Conservation (phyloP, 768 basidiomycete genomes). For the Kwoniella sp. region DNA sequence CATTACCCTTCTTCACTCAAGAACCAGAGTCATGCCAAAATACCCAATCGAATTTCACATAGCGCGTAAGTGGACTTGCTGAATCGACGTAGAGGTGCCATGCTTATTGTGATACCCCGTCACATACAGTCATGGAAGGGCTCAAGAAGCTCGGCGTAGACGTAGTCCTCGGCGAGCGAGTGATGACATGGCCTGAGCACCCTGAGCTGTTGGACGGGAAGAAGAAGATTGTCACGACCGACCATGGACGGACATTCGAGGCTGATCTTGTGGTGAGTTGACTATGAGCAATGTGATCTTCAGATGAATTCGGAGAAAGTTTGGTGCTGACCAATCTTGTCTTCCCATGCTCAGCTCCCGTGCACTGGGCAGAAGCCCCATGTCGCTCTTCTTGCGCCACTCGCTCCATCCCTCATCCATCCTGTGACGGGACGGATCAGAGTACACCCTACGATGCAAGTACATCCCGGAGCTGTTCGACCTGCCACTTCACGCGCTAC, state of each 20-base stretch:
- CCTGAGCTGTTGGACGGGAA: constrained; percentile 41
- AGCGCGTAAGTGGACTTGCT: constrained; percentile 32
- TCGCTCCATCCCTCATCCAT: constrained; percentile 45
- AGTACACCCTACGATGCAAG: constrained; percentile 47
- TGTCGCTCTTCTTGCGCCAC: constrained; percentile 44
- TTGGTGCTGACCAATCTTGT: neutral
- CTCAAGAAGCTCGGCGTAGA: constrained; percentile 46
- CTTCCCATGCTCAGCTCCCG: constrained; percentile 32
- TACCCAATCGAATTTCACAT: constrained; percentile 56
- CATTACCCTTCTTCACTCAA: constrained; percentile 57
- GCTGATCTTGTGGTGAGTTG: constrained; percentile 43
- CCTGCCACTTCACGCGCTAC: constrained; percentile 14
- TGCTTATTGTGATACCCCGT: neutral
- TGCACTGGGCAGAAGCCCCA: constrained; percentile 56
- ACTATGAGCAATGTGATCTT: constrained; percentile 17
- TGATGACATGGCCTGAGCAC: constrained; percentile 41
- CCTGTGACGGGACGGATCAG: constrained; percentile 41
- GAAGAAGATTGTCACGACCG: constrained; percentile 43
- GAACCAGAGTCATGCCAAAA: constrained; percentile 53
- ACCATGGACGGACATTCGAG: constrained; percentile 45
- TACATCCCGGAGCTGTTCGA: constrained; percentile 30
- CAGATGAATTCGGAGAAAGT: no score
- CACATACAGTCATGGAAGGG: constrained; percentile 33
- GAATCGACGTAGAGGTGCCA: neutral
- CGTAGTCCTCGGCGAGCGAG: constrained; percentile 47